phyloP scores from a whole-genome alignment of 2,329 filamentous ascomycete species.

The Ilyonectria sp. region DNA sequence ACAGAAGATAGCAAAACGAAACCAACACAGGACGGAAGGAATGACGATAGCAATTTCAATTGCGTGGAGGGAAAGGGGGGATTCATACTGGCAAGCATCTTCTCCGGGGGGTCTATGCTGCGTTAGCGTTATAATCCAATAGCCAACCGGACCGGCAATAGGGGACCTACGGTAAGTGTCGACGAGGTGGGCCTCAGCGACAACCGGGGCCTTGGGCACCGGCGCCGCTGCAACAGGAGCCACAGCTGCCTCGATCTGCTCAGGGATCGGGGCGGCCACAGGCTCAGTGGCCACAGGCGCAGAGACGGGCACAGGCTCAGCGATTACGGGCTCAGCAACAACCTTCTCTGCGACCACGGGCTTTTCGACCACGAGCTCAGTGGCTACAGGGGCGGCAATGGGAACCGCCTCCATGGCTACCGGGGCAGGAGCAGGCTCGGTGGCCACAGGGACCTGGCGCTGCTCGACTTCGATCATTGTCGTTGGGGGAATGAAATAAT shows the following conservation, averaged over 20 bases:
- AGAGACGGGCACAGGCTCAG: slow-evolving; percentile 13
- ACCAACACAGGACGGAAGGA: slow-evolving; percentile 23
- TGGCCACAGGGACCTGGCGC: slow-evolving; percentile 34
- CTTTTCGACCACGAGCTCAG: neutral
- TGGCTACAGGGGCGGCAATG: slow-evolving; percentile 35
- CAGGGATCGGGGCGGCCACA: neutral
- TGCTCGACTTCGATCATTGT: slow-evolving; percentile 48
- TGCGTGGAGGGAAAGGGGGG: slow-evolving; percentile 28
- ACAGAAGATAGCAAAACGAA: slow-evolving; percentile 27
- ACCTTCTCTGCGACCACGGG: neutral
- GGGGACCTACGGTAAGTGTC: slow-evolving; percentile 77
- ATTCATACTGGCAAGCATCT: slow-evolving; percentile 77
- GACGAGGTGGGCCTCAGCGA: slow-evolving; percentile 82
- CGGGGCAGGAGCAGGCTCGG: slow-evolving; percentile 33
- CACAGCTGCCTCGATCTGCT: slow-evolving; percentile 1
- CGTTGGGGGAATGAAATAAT: slow-evolving; percentile 29
- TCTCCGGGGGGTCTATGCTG: slow-evolving; percentile 71
- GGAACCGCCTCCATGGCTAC: slow-evolving; percentile 35
- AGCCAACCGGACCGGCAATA: neutral
- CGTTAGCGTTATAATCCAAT: slow-evolving; percentile 38
- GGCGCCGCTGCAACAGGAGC: slow-evolving; percentile 11
- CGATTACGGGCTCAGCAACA: neutral
- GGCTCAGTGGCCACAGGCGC: slow-evolving; percentile 21
- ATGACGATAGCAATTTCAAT: slow-evolving; percentile 22
- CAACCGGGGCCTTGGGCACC: slow-evolving; percentile 68